A percentile compares a stretch with the other conserved stretches of the same genome.
These are phyloP conservation scores for Plasmodium chabaudi DNA, from an alignment of 169 alveolate genomes.

Conservation along the genomic window DNA sequence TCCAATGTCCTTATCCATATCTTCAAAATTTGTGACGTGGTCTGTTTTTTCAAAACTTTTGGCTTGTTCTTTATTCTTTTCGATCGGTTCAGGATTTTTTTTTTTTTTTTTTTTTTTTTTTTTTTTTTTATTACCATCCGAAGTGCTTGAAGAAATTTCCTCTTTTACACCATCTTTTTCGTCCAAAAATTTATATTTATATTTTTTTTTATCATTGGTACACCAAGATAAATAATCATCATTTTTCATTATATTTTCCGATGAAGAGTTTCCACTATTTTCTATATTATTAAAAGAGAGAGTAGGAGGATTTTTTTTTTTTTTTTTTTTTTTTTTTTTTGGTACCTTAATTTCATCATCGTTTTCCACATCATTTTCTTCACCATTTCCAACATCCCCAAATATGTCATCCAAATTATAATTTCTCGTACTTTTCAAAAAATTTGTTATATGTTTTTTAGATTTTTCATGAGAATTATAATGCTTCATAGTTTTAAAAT, in stretches of 20 bases:
- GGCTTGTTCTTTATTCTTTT: not conserved
- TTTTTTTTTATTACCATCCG: conserved; percentile 18
- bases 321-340: conserved; percentile 11
- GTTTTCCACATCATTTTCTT: not conserved
- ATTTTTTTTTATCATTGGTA: conserved; percentile 15
- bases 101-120: conserved; percentile 28
- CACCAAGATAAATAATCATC: conserved; percentile 34
- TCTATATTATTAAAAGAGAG: not conserved
- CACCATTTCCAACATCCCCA: not conserved
- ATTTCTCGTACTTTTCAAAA: conserved; percentile 34
- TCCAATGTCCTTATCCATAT: not conserved
- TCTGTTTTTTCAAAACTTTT: not conserved
- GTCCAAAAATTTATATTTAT: not conserved
- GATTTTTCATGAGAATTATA: conserved; percentile 80
- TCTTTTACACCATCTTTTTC: not conserved
- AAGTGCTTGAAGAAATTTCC: not conserved
- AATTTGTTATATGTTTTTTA: conserved; percentile 80
- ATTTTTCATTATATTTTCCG: conserved; percentile 1
- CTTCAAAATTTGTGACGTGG: not conserved
- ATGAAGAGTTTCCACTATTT: not conserved
- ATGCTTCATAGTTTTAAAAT: conserved; percentile 81
- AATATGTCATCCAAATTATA: conserved; percentile 9
- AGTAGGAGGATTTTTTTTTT: not conserved
- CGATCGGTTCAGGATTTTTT: not conserved
- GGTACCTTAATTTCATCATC: not conserved